A percentile compares a stretch with the other conserved stretches of the same genome.
Evolutionary conservation across 345 rosid species (phyloP).

Genomic region (Acer yangbiense): DNA sequence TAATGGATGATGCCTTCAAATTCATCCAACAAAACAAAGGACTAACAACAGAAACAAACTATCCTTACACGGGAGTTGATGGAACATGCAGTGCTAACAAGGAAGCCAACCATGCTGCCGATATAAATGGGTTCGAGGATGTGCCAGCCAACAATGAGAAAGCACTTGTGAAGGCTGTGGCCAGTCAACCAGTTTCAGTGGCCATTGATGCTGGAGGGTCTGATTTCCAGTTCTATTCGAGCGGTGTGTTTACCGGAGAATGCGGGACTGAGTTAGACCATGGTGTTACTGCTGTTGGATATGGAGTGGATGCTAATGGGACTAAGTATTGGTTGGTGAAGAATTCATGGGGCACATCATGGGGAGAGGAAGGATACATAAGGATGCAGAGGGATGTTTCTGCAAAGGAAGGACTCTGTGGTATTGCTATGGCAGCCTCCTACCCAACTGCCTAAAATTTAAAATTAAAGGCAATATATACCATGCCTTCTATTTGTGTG

Average conservation of each 20-base stretch:
- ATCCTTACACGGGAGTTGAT: conserved; percentile 35
- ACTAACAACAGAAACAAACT: conserved; percentile 25
- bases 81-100: conserved; percentile 25
- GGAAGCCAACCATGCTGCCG: conserved; percentile 25
- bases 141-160: conserved; percentile 36
- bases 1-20: conserved; percentile 40
- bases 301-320: conserved; percentile 18
- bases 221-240: conserved; percentile 34
- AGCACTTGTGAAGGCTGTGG: conserved; percentile 34
- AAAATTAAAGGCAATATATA: neutral
- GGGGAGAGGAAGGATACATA: conserved; percentile 41
- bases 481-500: neutral
- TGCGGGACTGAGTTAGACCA: conserved; percentile 37
- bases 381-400: conserved; percentile 30
- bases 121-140: conserved; percentile 31
- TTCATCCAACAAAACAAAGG: conserved; percentile 30
- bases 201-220: conserved; percentile 34
- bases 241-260: conserved; percentile 26
- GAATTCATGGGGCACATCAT: conserved; percentile 41
- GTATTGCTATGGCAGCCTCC: conserved; percentile 41
- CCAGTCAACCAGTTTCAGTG: conserved; percentile 32
- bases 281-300: conserved; percentile 29
- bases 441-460: conserved; percentile 25
- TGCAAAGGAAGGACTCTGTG: conserved; percentile 43
- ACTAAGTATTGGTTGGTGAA: conserved; percentile 40